phyloP scores from a whole-genome alignment of 257 asterid genomes.

The Anisodus acutangulus region DNA sequence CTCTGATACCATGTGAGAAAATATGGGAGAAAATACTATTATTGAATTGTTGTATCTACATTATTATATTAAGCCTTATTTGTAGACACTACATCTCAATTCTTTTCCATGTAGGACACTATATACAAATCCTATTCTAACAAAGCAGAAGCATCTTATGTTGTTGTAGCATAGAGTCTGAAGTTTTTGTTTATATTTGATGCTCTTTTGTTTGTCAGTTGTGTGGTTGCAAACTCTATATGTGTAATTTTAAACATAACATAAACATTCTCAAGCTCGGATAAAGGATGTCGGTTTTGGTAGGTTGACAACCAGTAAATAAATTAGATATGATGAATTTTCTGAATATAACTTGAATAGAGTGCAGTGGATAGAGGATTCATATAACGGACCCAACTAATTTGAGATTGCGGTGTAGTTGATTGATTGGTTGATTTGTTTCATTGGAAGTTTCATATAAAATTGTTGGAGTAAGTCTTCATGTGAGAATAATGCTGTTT shows the following conservation, averaged over 20 bases:
- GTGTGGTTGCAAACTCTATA: neutral
- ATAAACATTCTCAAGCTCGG: neutral
- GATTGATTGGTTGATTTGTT: constrained; percentile 2
- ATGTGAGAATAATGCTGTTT: neutral
- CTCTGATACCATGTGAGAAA: no score
- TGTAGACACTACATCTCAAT: no score
- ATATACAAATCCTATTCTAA: no score
- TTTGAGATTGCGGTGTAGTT: neutral
- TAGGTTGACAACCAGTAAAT: neutral
- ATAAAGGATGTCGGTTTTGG: neutral
- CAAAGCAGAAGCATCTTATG: neutral
- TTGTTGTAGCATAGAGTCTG: neutral
- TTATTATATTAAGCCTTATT: no score
- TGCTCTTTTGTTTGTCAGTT: neutral
- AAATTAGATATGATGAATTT: neutral
- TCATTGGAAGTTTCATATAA: neutral
- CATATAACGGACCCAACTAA: neutral
- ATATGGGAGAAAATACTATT: no score
- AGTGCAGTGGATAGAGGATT: neutral
- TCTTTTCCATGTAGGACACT: no score
- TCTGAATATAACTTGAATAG: constrained; percentile 1
- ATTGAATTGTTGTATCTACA: no score
- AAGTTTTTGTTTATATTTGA: neutral
- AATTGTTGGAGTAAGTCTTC: neutral
- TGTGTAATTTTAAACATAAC: neutral